Base-by-base conservation (phyloP, 805 yeast species). In the Blastobotrys mokoenaii region DNA sequence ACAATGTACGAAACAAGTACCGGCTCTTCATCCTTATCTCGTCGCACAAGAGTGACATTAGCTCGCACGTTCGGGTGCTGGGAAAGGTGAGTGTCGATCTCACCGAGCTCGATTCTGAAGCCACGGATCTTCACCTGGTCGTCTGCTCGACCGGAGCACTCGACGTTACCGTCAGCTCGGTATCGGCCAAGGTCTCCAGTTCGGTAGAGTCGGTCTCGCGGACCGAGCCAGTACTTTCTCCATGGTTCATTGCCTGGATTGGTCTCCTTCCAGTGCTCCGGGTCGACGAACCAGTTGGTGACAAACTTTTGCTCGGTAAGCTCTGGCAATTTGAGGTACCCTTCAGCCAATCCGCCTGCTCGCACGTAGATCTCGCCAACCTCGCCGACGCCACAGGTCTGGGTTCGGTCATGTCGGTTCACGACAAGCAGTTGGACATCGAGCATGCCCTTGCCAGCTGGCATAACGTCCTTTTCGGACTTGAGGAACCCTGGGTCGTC, bases 111-210 rank as follows among this genome's bases (percentile, higher is more conserved):
- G 52, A 93, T 94, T 68, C 99, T 79, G 78, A 93, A 94, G 1
- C 99, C 99, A 69, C 99, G 80, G 54, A 93, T 93, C 66, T 93
- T 93, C 50, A 93, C 96, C 66, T 93, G 99, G 62, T 90, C 97
- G 68, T 93, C 99, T 22, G 98, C 98, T 64, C 99, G 79, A 48
- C 99, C 99, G 62, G 95, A 84, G 65, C 97, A 90, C 70, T 93
- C 99, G 56, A 93, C 88, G 68, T 93, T 86, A 46, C 98, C 99
- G 60, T 89, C 96, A 5, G 97, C 97, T 48, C 89, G 70, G 63
- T 94, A 93, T 56, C 98, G 79, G 45, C 98, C 99, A 53, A 93
- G 72, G 66, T 93, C 99, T 55, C 99, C 99, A 38, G 97, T 90
- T 67, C 97, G 76, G 71, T 93, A 93, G 48, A 94, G 68, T 59